Conservation (phyloP, 75 land plant species). For the Pinus taeda region DNA sequence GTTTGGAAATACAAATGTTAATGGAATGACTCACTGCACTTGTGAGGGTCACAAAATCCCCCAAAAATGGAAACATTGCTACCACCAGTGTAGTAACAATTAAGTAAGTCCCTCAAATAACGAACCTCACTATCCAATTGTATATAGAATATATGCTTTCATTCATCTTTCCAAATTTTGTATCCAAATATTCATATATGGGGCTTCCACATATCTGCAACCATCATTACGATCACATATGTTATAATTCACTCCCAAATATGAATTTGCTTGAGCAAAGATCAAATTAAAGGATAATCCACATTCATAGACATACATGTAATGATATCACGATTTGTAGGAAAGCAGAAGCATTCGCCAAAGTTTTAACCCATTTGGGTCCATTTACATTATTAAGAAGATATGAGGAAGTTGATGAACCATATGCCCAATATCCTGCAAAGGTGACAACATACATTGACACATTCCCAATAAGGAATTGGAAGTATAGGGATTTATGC, state of each 20-base stretch:
- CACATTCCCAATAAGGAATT: slow-evolving; percentile 58
- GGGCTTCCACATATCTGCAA: slow-evolving; percentile 84
- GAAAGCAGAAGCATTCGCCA: slow-evolving; percentile 71
- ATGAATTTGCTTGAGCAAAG: too few species aligned
- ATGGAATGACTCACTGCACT: slow-evolving; percentile 74
- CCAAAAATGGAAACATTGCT: slow-evolving; percentile 73
- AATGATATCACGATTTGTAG: slow-evolving; percentile 71
- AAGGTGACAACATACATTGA: slow-evolving; percentile 63
- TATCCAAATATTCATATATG: slow-evolving; percentile 82
- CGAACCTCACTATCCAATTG: slow-evolving; percentile 44
- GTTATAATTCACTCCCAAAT: not conserved
- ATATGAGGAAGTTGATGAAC: slow-evolving; percentile 55
- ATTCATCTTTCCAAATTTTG: slow-evolving; percentile 40
- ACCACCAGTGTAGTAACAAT: slow-evolving; percentile 54
- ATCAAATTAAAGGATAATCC: too few species aligned
- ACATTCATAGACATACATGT: slow-evolving; percentile 49
- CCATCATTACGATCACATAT: not conserved
- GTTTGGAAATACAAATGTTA: slow-evolving; percentile 72
- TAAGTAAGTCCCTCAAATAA: slow-evolving; percentile 61
- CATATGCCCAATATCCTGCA: slow-evolving; percentile 90
- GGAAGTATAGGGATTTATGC: slow-evolving; percentile 66
- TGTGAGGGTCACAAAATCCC: slow-evolving; percentile 77
- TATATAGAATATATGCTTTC: slow-evolving; percentile 31
- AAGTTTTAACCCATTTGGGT: slow-evolving; percentile 50
- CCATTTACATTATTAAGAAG: slow-evolving; percentile 61